Evolutionary conservation across 2,329 filamentous ascomycete species (phyloP), one percentile per base, ranked within the genome.

Genomic region (Metarhizium brunneum): DNA sequence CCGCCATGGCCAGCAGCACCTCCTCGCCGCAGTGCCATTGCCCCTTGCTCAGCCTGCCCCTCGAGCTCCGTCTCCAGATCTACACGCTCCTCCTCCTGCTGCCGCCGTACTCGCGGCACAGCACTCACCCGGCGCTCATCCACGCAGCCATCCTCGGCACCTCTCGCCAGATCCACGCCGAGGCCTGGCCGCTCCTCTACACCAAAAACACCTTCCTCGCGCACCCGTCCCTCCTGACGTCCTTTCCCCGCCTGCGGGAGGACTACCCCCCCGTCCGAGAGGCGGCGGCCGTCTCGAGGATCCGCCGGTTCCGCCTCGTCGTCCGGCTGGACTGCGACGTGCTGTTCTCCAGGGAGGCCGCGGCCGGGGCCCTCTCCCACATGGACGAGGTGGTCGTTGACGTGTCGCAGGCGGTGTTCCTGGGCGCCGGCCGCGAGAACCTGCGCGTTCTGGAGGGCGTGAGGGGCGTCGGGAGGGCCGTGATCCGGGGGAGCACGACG

Each of bases 11-110:
- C 40, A 43, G 3, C 11, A 43, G 3, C 10, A 14, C 40, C n/a
- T 47, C 43, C 20, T 25, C 25, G 10, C 43, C 43, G 7, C 13
- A 8, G 13, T 47, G n/a, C 20, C n/a, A 20, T 7, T 47, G 43
- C 43, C 43, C 13, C 43, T 64, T 78, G 59, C 68, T 78, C 43
- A 65, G 66, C 53, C 68, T 78, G 29, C 74, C 75, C 38, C 60
- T 71, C 50, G 76, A 78, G 62, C 67, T 78, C 61, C 75, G 76
- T 43, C 69, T 76, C 56, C 69, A 77, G 54, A 74, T 78, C 59
- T 77, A 77, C 66, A 56, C 63, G 25, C 63, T 71, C 58, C 74
- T 78, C 52, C 72, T 78, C 55, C 57, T 64, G 59, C 64, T 73
- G 48, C 60, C 65, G 5, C 69, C 68, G 47, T 64, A 62, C 59